A percentile compares a stretch with the other conserved stretches of the same genome.
These are phyloP conservation scores for Miscanthus lutarioriparius DNA, from an alignment of 176 grass and related monocot genomes.

Conservation along the genomic window DNA sequence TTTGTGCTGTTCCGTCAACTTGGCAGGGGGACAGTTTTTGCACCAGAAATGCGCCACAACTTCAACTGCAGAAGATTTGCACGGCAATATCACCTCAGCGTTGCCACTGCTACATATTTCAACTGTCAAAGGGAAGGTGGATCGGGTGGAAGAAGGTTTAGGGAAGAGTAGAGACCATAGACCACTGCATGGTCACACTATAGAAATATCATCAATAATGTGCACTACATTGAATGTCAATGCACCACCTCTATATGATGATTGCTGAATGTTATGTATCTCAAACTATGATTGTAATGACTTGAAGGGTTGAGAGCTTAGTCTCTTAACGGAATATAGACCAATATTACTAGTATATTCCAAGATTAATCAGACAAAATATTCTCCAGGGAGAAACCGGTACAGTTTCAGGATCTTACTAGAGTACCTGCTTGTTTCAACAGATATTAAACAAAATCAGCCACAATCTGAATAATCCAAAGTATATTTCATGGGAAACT, in stretches of 20 bases:
- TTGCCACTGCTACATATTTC: slow-evolving; percentile 60
- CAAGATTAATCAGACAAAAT: background rate
- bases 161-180: slow-evolving; percentile 1
- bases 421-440: background rate
- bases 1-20: slow-evolving; percentile 65
- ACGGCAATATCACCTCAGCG: slow-evolving; percentile 57
- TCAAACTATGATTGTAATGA: slow-evolving; percentile 3
- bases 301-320: background rate
- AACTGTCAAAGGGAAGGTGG: slow-evolving; percentile 81
- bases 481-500: background rate
- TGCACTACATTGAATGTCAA: slow-evolving; percentile 6
- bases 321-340: slow-evolving; percentile 24
- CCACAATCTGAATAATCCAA: background rate
- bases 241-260: slow-evolving; percentile 17
- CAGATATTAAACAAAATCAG: slow-evolving; percentile 19
- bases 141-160: slow-evolving; percentile 61
- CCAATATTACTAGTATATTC: slow-evolving; percentile 13
- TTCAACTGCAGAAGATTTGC: slow-evolving; percentile 62
- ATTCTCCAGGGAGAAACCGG: slow-evolving; percentile 4
- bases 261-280: background rate
- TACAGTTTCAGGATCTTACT: background rate
- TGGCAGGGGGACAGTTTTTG: slow-evolving; percentile 51
- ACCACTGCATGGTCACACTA: background rate
- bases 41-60: slow-evolving; percentile 59
- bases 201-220: slow-evolving; percentile 34